A percentile compares a stretch with the other conserved stretches of the same genome.
These are phyloP conservation scores for Morella rubra DNA, from an alignment of 306 rosid genomes.

Conservation along the genomic window DNA sequence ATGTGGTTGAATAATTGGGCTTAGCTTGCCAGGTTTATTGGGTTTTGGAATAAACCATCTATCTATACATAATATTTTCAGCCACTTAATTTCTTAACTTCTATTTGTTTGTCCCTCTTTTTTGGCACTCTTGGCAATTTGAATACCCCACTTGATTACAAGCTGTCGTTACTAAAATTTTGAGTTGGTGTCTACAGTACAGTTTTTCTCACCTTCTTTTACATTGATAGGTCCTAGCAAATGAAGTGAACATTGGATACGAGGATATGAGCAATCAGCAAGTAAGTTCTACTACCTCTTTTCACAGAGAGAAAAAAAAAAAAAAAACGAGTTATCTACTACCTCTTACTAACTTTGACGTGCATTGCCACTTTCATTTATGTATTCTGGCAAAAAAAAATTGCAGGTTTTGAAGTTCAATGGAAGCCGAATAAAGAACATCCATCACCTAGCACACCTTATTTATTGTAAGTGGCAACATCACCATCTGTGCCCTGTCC, in stretches of 20 bases:
- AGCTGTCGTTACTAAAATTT: too few relatives aligned
- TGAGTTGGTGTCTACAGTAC: neutral
- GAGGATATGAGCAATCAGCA: slow-evolving; percentile 96
- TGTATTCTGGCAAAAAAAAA: slow-evolving; percentile 9
- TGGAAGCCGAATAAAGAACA: slow-evolving; percentile 70
- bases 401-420: slow-evolving; percentile 84
- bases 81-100: too few relatives aligned
- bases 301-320: too few relatives aligned
- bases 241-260: slow-evolving; percentile 87
- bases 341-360: slow-evolving; percentile 4
- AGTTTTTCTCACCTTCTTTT: slow-evolving; percentile 15
- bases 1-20: too few relatives aligned
- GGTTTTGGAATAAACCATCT: too few relatives aligned
- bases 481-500: slow-evolving; percentile 12
- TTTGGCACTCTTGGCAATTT: neutral
- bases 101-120: too few relatives aligned
- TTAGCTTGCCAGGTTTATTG: too few relatives aligned
- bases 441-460: slow-evolving; percentile 88
- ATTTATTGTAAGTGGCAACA: slow-evolving; percentile 65
- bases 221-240: slow-evolving; percentile 69
- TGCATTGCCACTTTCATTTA: neutral
- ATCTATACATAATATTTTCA: too few relatives aligned
- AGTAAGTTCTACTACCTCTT: slow-evolving; percentile 45
- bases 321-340: neutral
- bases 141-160: neutral